A percentile compares a stretch with the other conserved stretches of the same genome.
Conservation (phyloP, 441 rosid genomes). For the Biscutella auriculata region DNA sequence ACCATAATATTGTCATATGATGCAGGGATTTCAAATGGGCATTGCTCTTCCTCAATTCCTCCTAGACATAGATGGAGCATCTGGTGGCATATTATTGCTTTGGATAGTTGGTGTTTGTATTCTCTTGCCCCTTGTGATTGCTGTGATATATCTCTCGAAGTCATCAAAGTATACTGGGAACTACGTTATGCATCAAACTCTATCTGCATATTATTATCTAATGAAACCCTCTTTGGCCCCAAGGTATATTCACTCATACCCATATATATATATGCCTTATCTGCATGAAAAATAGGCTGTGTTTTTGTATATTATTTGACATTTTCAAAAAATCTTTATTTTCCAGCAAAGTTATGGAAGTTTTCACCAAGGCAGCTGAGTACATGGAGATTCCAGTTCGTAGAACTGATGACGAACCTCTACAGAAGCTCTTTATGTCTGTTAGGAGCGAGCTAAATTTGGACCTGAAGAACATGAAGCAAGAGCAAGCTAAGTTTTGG, state of each 20-base stretch:
- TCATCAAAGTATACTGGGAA: slow-evolving; percentile 95
- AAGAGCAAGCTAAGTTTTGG: slow-evolving; percentile 99
- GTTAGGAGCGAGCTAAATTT: slow-evolving; percentile 95
- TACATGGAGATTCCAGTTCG: slow-evolving; percentile 94
- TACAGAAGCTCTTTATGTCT: slow-evolving; percentile 86
- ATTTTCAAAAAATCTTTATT: slow-evolving; percentile 9
- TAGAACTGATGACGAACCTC: slow-evolving; percentile 90
- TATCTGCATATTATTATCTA: slow-evolving; percentile 73
- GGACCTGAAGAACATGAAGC: slow-evolving; percentile 91
- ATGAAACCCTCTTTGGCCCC: slow-evolving; percentile 99
- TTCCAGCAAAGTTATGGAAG: slow-evolving; percentile 95
- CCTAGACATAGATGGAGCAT: slow-evolving; percentile 85
- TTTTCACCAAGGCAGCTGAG: slow-evolving; percentile 92
- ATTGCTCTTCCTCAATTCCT: slow-evolving; percentile 95
- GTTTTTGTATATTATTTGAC: slow-evolving; percentile 11
- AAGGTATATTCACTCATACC: slow-evolving; percentile 36
- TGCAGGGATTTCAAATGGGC: slow-evolving; percentile 99
- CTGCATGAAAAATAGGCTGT: neutral
- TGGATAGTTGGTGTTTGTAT: slow-evolving; percentile 98
- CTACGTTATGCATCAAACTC: slow-evolving; percentile 95
- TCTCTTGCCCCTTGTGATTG: slow-evolving; percentile 89
- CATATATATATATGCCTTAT: neutral
- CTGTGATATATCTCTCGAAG: slow-evolving; percentile 89
- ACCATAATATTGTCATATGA: slow-evolving; percentile 14
- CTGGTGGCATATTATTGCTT: slow-evolving; percentile 89